Base-by-base conservation (phyloP, 768 basidiomycete genomes). In the Suillus variegatus region DNA sequence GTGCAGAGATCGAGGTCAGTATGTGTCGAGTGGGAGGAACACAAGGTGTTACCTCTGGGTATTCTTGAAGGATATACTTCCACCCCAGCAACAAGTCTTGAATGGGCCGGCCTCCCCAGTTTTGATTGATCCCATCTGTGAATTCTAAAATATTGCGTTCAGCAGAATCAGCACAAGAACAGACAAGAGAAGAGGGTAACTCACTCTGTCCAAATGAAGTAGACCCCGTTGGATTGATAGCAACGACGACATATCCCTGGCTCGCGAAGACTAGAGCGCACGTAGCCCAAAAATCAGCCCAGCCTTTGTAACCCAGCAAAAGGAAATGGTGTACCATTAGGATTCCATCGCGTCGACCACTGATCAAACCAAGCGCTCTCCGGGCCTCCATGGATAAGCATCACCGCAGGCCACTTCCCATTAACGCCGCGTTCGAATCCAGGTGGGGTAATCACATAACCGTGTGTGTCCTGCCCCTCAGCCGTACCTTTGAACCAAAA, bases 341-440 rank as follows among this genome's bases (percentile, higher is more conserved):
- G 92, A 77, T 97, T 98, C 96, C 96, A 97, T 62, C 94, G 82
- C 36, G 88, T 95, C 3, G 88, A 90, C 96, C 96, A 98, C 52
- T 87, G 83, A 72, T 97, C 95, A 68, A 89, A 88, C 95, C 95
- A 97, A 57, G 91, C 93, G 36, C 88, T 83, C 73, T 94, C 90
- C 6, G 92, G 91, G 20, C 90, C 91, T 67, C 92, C 92, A 65
- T 94, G 95, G 44, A 97, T 95, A 40, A 95, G 77, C 70, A 96
- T 77, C 22, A 93, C 81, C 64, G 86, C 82, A 2, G 94, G 95
- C 85, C 87, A 96, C 74, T 89, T 91, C 81, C 87, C 88, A 72
- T 77, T 81, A 64, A 88, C 85, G 13, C 84, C 85, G 61, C 82
- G 75, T 69, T 85, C 82, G 84, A 87, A 96, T 6, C 93, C 92